Conservation (phyloP, 192 early-diverging fungal genomes). For the Phycomyces blakesleeanus region DNA sequence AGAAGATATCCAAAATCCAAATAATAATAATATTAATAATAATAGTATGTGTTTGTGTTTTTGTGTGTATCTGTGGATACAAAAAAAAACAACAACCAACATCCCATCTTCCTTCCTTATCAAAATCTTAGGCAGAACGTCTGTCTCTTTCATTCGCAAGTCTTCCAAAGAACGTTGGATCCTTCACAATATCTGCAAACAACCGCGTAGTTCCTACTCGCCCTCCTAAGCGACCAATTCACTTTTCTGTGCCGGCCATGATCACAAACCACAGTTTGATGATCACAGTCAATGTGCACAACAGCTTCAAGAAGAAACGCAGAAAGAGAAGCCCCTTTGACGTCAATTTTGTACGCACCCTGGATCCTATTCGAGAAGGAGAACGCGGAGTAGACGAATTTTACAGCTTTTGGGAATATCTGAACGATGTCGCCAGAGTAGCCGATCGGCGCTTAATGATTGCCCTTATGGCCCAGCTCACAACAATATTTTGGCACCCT, state of each 20-base stretch:
- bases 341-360: slow-evolving; percentile 21
- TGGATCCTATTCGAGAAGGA: slow-evolving; percentile 19
- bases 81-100: no score
- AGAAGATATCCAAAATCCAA: no score
- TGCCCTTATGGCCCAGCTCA: slow-evolving; percentile 32
- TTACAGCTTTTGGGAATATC: slow-evolving; percentile 39
- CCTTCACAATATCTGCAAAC: slow-evolving; percentile 29
- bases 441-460: slow-evolving; percentile 35
- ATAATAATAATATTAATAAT: no score
- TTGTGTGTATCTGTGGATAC: no score
- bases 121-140: slow-evolving; percentile 37
- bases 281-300: slow-evolving; percentile 30
- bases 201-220: slow-evolving; percentile 28
- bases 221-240: slow-evolving; percentile 22
- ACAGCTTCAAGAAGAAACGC: slow-evolving; percentile 30
- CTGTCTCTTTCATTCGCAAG: slow-evolving; percentile 27
- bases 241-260: slow-evolving; percentile 34
- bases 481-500: slow-evolving; percentile 39
- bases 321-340: slow-evolving; percentile 36
- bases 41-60: no score
- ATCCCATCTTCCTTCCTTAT: no score
- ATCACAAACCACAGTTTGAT: slow-evolving; percentile 33
- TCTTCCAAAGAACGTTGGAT: slow-evolving; percentile 32
- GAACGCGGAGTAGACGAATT: slow-evolving; percentile 31
- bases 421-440: slow-evolving; percentile 35